A percentile compares a stretch with the other conserved stretches of the same genome.
Evolutionary conservation across 192 early-diverging fungal species (phyloP).

Genomic region (Backusella sp.): DNA sequence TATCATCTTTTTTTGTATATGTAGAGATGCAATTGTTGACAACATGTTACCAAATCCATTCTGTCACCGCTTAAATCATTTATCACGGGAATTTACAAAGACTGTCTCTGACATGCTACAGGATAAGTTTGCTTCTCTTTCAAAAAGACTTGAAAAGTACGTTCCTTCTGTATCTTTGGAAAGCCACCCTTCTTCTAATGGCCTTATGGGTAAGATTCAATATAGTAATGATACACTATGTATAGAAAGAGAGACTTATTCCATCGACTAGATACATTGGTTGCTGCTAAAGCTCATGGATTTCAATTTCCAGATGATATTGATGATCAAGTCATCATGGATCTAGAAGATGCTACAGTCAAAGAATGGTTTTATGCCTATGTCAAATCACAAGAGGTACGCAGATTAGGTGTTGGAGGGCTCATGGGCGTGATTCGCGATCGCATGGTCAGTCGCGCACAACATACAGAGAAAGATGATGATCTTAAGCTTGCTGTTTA

Average conservation of each 20-base stretch:
- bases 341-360: conserved; percentile 28
- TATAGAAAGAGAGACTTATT: too few relatives aligned
- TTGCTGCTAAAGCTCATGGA: conserved; percentile 34
- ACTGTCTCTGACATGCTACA: conserved; percentile 18
- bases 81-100: conserved; percentile 27
- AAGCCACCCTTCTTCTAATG: conserved; percentile 41
- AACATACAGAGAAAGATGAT: conserved; percentile 23
- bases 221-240: neutral
- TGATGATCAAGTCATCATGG: conserved; percentile 21
- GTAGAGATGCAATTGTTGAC: conserved; percentile 31
- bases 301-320: conserved; percentile 31
- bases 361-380: conserved; percentile 40
- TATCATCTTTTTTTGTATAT: too few relatives aligned
- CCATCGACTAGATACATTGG: conserved; percentile 16
- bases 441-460: conserved; percentile 26
- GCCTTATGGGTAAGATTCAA: conserved; percentile 25
- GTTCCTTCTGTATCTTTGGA: conserved; percentile 34
- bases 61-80: conserved; percentile 23
- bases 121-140: conserved; percentile 19
- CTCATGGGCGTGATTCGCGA: conserved; percentile 37
- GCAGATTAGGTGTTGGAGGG: conserved; percentile 33
- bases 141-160: conserved; percentile 23
- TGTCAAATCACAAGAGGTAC: conserved; percentile 26
- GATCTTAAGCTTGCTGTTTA: conserved; percentile 37
- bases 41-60: conserved; percentile 35